These are phyloP conservation scores for Plantago coronopus DNA, from an alignment of 305 asterid genomes.

Conservation along the genomic window DNA sequence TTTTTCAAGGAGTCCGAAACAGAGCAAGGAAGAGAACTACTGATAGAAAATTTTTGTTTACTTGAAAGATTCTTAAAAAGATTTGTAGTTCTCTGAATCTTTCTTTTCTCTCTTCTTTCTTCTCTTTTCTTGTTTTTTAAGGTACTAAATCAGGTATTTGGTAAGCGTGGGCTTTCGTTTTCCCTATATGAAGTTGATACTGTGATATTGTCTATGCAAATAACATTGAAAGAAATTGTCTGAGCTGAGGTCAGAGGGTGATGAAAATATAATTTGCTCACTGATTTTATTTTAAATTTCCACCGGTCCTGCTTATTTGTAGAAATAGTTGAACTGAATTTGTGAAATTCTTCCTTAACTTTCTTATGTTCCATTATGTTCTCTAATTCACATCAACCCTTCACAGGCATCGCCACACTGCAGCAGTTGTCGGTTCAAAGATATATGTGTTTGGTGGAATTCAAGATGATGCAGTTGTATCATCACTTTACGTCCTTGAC, in stretches of 20 bases:
- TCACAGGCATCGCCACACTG: conserved; percentile 92
- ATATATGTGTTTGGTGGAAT: conserved; percentile 88
- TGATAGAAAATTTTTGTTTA: too few species aligned
- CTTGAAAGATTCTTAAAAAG: too few species aligned
- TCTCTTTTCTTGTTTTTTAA: too few species aligned
- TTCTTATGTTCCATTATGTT: conserved; percentile 14
- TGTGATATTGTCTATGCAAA: conserved; percentile 1
- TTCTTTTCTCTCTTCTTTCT: too few species aligned
- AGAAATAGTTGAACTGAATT: not conserved
- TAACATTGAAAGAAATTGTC: not conserved
- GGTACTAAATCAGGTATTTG: too few species aligned
- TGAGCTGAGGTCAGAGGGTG: conserved; percentile 8
- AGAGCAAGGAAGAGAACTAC: too few species aligned
- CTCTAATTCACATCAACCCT: conserved; percentile 18
- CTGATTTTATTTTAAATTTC: not conserved
- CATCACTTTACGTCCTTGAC: conserved; percentile 68
- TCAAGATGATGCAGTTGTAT: conserved; percentile 41
- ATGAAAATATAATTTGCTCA: conserved; percentile 13
- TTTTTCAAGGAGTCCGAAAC: too few species aligned
- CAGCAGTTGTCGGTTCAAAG: conserved; percentile 68
- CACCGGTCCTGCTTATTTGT: not conserved
- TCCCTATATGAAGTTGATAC: too few species aligned
- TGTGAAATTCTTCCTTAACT: conserved; percentile 7
- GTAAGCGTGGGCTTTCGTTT: too few species aligned
- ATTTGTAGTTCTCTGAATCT: too few species aligned